Evolutionary conservation across 2,329 filamentous ascomycete genomes (phyloP).

Genomic region (Cercospora canescens): DNA sequence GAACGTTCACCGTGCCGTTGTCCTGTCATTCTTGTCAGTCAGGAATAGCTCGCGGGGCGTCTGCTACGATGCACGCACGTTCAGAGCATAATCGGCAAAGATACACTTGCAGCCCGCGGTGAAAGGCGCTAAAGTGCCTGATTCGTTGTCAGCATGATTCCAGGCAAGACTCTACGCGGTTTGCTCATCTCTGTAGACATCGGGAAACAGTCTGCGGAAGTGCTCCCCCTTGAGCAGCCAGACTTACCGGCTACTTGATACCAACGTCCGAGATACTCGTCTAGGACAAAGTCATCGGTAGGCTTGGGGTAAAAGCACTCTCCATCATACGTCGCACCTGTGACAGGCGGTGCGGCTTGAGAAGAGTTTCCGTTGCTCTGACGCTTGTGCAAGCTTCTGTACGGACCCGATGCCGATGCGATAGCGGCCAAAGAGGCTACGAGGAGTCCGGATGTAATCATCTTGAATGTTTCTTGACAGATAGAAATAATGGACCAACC

Average conservation of each 20-base stretch:
- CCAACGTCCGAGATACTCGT: slow-evolving; percentile 26
- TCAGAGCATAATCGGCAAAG: slow-evolving; percentile 22
- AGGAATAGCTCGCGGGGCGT: no score
- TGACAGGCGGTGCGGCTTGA: slow-evolving; percentile 1
- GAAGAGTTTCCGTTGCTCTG: slow-evolving; percentile 2
- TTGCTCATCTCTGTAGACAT: neutral
- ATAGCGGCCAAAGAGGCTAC: neutral
- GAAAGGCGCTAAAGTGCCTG: slow-evolving; percentile 19
- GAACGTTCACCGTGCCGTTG: slow-evolving; percentile 25
- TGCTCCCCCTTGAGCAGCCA: neutral
- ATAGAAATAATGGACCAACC: neutral
- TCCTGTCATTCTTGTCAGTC: slow-evolving; percentile 6
- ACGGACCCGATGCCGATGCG: neutral
- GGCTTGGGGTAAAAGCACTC: slow-evolving; percentile 27
- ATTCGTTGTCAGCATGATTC: neutral
- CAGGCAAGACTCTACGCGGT: neutral
- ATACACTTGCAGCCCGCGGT: slow-evolving; percentile 26
- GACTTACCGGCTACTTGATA: slow-evolving; percentile 24
- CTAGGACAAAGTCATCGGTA: slow-evolving; percentile 20
- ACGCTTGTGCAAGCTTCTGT: neutral
- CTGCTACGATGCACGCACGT: neutral
- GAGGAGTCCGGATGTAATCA: neutral
- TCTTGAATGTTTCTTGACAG: neutral
- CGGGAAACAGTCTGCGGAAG: no score
- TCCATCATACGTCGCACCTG: slow-evolving; percentile 21